phyloP scores from a whole-genome alignment of 306 rosid genomes.

The Ceratonia siliqua region DNA sequence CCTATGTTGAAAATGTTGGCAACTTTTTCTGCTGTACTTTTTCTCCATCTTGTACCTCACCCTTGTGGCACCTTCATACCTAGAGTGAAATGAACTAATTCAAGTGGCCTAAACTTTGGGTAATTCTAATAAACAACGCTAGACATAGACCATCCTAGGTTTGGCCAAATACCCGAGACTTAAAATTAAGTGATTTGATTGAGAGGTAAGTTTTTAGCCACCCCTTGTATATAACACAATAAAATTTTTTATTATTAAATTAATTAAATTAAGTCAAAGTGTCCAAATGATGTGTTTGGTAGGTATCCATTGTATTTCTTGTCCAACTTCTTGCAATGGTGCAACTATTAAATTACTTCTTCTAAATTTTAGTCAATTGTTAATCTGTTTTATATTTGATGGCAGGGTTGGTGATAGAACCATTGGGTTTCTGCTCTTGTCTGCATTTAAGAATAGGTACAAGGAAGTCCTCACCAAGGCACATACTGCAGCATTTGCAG shows the following conservation, averaged over 20 bases:
- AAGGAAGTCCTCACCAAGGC: conserved; percentile 94
- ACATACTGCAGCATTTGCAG: conserved; percentile 65
- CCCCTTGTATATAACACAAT: not conserved
- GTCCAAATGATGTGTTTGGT: not conserved
- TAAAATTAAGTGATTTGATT: not conserved
- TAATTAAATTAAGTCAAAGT: conserved; percentile 8
- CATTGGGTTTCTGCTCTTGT: conserved; percentile 77
- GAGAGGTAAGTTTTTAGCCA: not conserved
- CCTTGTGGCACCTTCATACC: not conserved
- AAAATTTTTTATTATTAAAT: not conserved
- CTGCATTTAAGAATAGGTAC: conserved; percentile 88
- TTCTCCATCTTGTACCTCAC: not conserved
- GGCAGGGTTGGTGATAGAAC: conserved; percentile 80
- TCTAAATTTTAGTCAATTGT: not conserved
- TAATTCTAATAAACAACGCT: not conserved
- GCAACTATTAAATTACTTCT: not conserved
- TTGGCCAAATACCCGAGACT: not conserved
- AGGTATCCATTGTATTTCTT: too few species aligned
- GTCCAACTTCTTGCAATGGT: not conserved
- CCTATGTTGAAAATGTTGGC: not conserved
- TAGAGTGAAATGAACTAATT: not conserved
- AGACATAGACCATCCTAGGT: not conserved
- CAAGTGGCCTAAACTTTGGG: not conserved
- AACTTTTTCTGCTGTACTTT: not conserved
- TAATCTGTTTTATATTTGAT: conserved; percentile 28